Evolutionary conservation across 2,329 filamentous ascomycete species (phyloP).

Genomic region (Leptographium lundbergii): DNA sequence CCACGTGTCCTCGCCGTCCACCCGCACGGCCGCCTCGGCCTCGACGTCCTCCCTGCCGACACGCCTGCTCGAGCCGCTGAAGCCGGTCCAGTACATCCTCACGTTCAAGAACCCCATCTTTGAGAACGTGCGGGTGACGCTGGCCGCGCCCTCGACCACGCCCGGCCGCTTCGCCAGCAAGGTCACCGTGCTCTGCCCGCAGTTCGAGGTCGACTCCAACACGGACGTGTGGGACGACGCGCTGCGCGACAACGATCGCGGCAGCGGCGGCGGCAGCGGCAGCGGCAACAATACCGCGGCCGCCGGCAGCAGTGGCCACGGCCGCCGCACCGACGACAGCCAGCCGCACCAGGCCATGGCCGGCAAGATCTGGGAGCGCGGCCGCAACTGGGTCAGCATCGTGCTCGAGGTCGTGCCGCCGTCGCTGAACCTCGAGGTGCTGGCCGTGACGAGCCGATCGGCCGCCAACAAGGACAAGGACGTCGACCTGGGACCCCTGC

Average conservation of each 20-base stretch:
- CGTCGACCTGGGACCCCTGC: constrained; percentile 33
- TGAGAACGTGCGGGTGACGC: constrained; percentile 73
- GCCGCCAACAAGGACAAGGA: constrained; percentile 14
- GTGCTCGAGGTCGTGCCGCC: constrained; percentile 78
- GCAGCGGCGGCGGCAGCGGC: constrained; percentile 17
- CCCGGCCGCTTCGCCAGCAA: constrained; percentile 64
- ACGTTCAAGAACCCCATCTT: constrained; percentile 93
- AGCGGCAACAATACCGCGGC: constrained; percentile 23
- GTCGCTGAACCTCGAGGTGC: constrained; percentile 30
- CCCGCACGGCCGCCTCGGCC: neutral
- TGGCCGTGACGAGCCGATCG: constrained; percentile 15
- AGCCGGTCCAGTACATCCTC: constrained; percentile 66
- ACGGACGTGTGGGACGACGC: constrained; percentile 84
- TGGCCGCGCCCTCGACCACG: constrained; percentile 71
- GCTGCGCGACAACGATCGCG: constrained; percentile 41
- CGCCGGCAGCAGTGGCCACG: constrained; percentile 31
- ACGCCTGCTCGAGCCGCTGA: constrained; percentile 41
- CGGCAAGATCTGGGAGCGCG: constrained; percentile 92
- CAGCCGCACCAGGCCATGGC: constrained; percentile 57
- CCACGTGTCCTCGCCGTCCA: neutral
- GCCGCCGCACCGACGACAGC: constrained; percentile 21
- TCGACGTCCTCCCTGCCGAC: constrained; percentile 9
- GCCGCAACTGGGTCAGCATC: constrained; percentile 88
- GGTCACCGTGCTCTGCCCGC: constrained; percentile 85
- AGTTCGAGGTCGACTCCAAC: constrained; percentile 89